Percentiles rank a stretch among this genome's conserved stretches.
Evolutionary conservation across 2,329 filamentous ascomycete genomes (phyloP).

Genomic region (Ascochyta lentis): DNA sequence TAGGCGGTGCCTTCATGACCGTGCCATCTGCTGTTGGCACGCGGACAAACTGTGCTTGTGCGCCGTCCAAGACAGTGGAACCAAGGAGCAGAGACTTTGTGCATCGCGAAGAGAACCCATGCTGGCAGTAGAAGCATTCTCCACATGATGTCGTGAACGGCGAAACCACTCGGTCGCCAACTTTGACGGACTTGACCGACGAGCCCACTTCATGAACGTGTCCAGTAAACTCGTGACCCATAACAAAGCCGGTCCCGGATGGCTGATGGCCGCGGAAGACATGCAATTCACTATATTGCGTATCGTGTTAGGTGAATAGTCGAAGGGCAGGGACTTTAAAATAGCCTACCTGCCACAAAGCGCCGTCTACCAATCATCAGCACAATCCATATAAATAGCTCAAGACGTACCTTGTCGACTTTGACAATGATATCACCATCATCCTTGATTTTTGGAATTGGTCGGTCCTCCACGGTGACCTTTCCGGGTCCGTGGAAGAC

Average conservation of each 20-base stretch:
- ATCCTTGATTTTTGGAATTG: constrained; percentile 75
- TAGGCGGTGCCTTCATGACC: constrained; percentile 73
- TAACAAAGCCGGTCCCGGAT: constrained; percentile 68
- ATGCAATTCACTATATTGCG: constrained; percentile 73
- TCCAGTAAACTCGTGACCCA: constrained; percentile 90
- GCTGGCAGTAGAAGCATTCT: constrained; percentile 84
- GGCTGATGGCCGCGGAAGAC: constrained; percentile 83
- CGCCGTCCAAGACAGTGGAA: constrained; percentile 71
- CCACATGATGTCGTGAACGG: constrained; percentile 73
- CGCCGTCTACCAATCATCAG: constrained; percentile 61
- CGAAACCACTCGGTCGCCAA: constrained; percentile 80
- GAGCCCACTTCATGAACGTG: constrained; percentile 71
- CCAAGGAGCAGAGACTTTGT: constrained; percentile 74
- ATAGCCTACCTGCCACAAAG: constrained; percentile 79
- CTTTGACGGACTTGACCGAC: constrained; percentile 70
- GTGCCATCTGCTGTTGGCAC: constrained; percentile 83
- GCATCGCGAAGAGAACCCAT: constrained; percentile 79
- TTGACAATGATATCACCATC: constrained; percentile 81
- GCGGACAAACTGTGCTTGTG: constrained; percentile 76
- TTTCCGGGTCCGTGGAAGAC: constrained; percentile 82
- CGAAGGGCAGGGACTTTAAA: neutral
- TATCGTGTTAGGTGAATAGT: constrained; percentile 12
- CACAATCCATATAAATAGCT: neutral
- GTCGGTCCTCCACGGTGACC: constrained; percentile 78
- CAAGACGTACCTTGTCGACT: constrained; percentile 64